Percentiles rank a stretch among this genome's conserved stretches.
Conservation (phyloP, 805 yeast genomes). For the Lipomyces starkeyi region DNA sequence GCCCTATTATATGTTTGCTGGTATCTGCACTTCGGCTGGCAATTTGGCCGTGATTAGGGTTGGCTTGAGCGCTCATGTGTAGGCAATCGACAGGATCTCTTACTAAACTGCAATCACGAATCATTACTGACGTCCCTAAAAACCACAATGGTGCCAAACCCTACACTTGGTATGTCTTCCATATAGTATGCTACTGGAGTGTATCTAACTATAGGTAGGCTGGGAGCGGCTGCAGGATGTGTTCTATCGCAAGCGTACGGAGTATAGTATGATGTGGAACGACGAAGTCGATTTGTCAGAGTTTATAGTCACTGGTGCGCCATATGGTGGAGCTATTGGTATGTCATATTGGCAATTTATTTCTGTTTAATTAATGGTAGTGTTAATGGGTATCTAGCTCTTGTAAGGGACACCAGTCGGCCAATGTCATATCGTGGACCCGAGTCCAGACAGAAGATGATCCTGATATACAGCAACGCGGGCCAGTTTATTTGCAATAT, state of each 20-base stretch:
- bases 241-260: constrained; percentile 57
- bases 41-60: too few relatives aligned
- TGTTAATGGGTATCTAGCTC: constrained; percentile 32
- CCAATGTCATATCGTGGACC: constrained; percentile 37
- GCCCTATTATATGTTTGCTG: too few relatives aligned
- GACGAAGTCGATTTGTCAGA: constrained; percentile 50
- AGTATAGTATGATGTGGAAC: constrained; percentile 40
- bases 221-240: constrained; percentile 84
- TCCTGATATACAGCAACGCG: constrained; percentile 44
- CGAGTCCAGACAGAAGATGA: constrained; percentile 35
- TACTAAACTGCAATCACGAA: too few relatives aligned
- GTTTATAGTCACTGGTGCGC: constrained; percentile 56
- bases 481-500: constrained; percentile 42
- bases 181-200: constrained; percentile 38
- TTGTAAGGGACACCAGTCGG: constrained; percentile 33
- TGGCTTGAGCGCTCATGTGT: too few relatives aligned
- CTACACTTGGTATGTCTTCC: constrained; percentile 54
- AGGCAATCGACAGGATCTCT: too few relatives aligned
- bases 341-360: constrained; percentile 38
- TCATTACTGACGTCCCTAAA: not conserved
- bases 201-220: constrained; percentile 45
- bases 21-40: too few relatives aligned
- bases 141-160: constrained; percentile 55
- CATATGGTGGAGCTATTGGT: constrained; percentile 60
- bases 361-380: not conserved